Conservation (phyloP, 2,329 filamentous ascomycete species). For the Botryosphaeria dothidea region DNA sequence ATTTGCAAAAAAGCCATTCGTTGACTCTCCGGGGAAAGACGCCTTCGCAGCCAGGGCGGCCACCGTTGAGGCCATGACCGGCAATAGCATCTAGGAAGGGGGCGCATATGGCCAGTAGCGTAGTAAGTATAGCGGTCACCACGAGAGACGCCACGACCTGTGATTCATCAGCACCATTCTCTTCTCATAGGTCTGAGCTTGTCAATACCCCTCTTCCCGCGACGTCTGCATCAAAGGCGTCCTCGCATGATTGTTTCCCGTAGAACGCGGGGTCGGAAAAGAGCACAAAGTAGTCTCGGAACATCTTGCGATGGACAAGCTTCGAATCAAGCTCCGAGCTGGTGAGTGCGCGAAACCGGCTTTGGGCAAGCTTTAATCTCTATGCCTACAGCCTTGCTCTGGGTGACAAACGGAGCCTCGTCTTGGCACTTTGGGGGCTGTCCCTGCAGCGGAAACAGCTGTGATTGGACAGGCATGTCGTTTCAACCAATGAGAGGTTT, state of each 20-base stretch:
- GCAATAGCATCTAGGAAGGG: conserved; percentile 35
- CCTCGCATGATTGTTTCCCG: background rate
- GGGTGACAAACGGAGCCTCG: too few species aligned
- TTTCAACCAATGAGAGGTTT: too few species aligned
- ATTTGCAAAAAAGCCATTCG: conserved; percentile 28
- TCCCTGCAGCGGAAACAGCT: too few species aligned
- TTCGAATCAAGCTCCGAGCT: too few species aligned
- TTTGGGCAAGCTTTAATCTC: too few species aligned
- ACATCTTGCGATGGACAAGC: background rate
- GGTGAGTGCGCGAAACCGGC: too few species aligned
- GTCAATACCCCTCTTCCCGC: background rate
- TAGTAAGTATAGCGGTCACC: conserved; percentile 32
- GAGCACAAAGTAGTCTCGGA: background rate
- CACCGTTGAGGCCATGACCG: conserved; percentile 19
- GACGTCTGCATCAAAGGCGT: background rate
- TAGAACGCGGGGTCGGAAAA: background rate
- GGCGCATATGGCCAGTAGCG: conserved; percentile 30
- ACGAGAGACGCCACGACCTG: conserved; percentile 35
- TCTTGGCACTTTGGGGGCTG: too few species aligned
- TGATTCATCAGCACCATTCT: background rate
- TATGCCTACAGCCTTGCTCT: too few species aligned
- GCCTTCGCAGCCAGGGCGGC: background rate
- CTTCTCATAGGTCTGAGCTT: background rate
- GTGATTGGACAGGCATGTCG: too few species aligned
- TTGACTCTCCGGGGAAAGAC: background rate